These are phyloP conservation scores for Penicillium sp. DNA, from an alignment of 2,329 filamentous ascomycete species.

Conservation along the genomic window DNA sequence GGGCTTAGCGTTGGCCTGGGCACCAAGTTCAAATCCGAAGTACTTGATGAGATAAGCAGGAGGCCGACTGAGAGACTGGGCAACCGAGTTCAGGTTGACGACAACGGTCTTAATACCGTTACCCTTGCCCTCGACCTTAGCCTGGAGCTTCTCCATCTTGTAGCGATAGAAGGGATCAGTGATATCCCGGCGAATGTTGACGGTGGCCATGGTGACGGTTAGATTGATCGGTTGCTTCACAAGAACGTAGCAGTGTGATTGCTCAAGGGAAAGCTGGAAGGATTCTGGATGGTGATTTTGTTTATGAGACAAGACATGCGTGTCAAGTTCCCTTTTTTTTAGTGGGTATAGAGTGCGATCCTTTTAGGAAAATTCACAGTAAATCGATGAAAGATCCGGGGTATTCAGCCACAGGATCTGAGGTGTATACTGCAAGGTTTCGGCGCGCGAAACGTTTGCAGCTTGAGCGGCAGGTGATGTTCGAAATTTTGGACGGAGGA, in stretches of 20 bases:
- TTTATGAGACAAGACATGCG: slow-evolving; percentile 54
- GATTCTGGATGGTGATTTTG: slow-evolving; percentile 39
- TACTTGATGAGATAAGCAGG: slow-evolving; percentile 98
- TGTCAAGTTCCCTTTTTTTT: slow-evolving; percentile 26
- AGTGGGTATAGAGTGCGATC: slow-evolving; percentile 30
- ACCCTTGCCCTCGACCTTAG: slow-evolving; percentile 98
- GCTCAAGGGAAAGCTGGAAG: slow-evolving; percentile 29
- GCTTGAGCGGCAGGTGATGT: slow-evolving; percentile 87
- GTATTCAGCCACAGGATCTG: slow-evolving; percentile 79
- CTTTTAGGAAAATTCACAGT: slow-evolving; percentile 22
- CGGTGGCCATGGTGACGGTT: slow-evolving; percentile 74
- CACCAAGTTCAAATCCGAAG: slow-evolving; percentile 96
- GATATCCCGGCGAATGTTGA: slow-evolving; percentile 98
- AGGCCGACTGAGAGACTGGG: slow-evolving; percentile 81
- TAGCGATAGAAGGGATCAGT: slow-evolving; percentile 99
- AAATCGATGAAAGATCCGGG: slow-evolving; percentile 20
- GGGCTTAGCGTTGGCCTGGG: slow-evolving; percentile 95
- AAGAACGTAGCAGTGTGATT: slow-evolving; percentile 23
- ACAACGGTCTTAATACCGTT: slow-evolving; percentile 99
- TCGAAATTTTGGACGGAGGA: slow-evolving; percentile 87
- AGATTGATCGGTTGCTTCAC: slow-evolving; percentile 21
- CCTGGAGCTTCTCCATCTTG: slow-evolving; percentile 98
- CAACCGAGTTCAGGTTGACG: slow-evolving; percentile 91
- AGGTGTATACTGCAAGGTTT: slow-evolving; percentile 85
- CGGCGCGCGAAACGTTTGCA: slow-evolving; percentile 92